phyloP scores from a whole-genome alignment of 2,329 filamentous ascomycete genomes.

The Hortaea werneckii region DNA sequence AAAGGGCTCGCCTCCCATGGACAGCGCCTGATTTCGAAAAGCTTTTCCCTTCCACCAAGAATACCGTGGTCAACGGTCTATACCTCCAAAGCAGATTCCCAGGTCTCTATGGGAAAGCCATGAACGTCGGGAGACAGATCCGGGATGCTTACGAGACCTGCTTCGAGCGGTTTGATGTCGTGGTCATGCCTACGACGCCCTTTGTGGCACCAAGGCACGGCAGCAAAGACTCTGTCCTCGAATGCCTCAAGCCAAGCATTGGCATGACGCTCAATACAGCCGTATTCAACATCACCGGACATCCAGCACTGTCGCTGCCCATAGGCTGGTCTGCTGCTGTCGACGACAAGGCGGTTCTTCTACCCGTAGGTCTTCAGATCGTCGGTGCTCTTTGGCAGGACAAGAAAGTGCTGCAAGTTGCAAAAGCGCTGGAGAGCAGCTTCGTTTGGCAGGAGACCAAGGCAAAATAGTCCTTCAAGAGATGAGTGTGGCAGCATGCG shows the following conservation, averaged over 20 bases:
- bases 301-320: slow-evolving; percentile 39
- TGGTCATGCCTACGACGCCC: slow-evolving; percentile 39
- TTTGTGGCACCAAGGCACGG: slow-evolving; percentile 9
- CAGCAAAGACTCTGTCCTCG: slow-evolving; percentile 6
- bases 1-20: slow-evolving; percentile 8
- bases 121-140: slow-evolving; percentile 28
- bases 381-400: slow-evolving; percentile 15
- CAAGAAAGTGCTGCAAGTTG: slow-evolving; percentile 6
- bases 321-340: slow-evolving; percentile 16
- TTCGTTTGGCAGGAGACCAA: slow-evolving; percentile 8
- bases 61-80: slow-evolving; percentile 5
- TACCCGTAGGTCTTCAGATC: slow-evolving; percentile 24
- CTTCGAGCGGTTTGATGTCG: slow-evolving; percentile 33
- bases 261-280: slow-evolving; percentile 11
- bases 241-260: slow-evolving; percentile 8
- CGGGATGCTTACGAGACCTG: slow-evolving; percentile 35
- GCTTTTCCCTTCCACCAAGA: too few relatives aligned
- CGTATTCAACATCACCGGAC: slow-evolving; percentile 22
- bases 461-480: background rate
- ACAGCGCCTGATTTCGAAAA: background rate
- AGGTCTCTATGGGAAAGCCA: slow-evolving; percentile 31
- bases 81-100: slow-evolving; percentile 8
- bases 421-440: slow-evolving; percentile 7
- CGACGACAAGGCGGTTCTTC: slow-evolving; percentile 12
- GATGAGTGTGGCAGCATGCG: background rate